phyloP scores from a whole-genome alignment of 2,329 filamentous ascomycete genomes.

The Botrytis medusae region DNA sequence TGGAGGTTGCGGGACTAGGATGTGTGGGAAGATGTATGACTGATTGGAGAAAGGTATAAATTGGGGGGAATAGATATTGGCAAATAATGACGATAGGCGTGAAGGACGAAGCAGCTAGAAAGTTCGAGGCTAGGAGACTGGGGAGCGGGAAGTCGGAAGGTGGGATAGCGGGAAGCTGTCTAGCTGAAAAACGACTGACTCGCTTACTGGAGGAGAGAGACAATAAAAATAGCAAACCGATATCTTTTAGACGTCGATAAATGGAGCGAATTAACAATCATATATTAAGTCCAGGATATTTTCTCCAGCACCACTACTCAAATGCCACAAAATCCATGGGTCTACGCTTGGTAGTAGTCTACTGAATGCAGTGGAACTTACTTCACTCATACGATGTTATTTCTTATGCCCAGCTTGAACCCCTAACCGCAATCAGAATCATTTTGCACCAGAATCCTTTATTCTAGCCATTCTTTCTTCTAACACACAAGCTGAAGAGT shows the following conservation, averaged over 20 bases:
- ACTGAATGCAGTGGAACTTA: not conserved
- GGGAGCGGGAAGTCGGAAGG: not conserved
- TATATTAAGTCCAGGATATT: not conserved
- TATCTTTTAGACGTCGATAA: not conserved
- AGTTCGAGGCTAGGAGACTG: not conserved
- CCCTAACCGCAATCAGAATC: too few species aligned
- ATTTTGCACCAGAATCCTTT: not conserved
- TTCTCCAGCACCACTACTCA: not conserved
- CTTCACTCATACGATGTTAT: not conserved
- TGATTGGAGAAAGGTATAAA: conserved; percentile 85
- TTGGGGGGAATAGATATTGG: not conserved
- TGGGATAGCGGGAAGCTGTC: not conserved
- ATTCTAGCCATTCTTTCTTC: not conserved
- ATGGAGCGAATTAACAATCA: conserved; percentile 12
- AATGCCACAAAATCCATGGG: not conserved
- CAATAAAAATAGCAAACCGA: not conserved
- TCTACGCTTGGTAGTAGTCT: not conserved
- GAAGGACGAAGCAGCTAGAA: not conserved
- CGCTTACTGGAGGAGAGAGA: not conserved
- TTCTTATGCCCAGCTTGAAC: not conserved
- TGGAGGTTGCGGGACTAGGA: conserved; percentile 87
- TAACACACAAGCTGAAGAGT: not conserved
- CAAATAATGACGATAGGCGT: not conserved
- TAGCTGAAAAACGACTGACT: not conserved
- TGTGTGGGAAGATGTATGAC: conserved; percentile 95